Evolutionary conservation across 75 land plant genomes (phyloP), one percentile per base, ranked within the genome.

Genomic region (Cupressus sempervirens): DNA sequence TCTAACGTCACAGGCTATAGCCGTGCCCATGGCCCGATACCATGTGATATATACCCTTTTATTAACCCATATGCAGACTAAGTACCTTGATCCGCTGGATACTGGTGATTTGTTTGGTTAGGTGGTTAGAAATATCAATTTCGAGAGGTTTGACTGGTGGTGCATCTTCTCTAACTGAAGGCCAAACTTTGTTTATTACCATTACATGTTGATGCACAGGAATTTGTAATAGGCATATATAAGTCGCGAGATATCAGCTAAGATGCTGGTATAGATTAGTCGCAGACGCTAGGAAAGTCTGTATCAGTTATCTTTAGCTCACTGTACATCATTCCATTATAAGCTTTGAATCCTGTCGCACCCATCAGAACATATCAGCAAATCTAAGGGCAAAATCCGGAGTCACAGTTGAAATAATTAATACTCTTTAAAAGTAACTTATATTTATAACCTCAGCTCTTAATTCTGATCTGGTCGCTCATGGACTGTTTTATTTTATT

Each of bases 191-290:
- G 58, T 85, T 90, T 35, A 82, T 95, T 38, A 95, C 97, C 67
- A 80, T 92, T 40, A 34, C 34, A 45, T 95, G 97, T 85, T 86
- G 86, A 18, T 92, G 94, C 93, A 90, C 75, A 58, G 89, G 90
- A 16, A 88, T 84, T 74, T 85, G 77, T 68, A 87, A 86, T 0
- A 89, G 40, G 86, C 87, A 75, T 85, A 91, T 40, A 88, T 88
- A 52, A 87, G 87, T 13, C 90, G 91, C 83, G 14, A 45, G 45
- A 43, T 43, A 0, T 6, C 45, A 10, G 10, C 48, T 0, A 46
- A 46, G 10, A 46, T 46, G 0, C 48, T 8, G 0, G 48, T 7
- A 46, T 46, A 7, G 48, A 0, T 7, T 46, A 46, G 48, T 46
- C 48, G 10, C 7, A 46, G 48, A 0, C 48, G 9, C 48, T 10